These are phyloP conservation scores for Rhodosporidiobolus odoratus DNA, from an alignment of 768 basidiomycete genomes.

Conservation along the genomic window DNA sequence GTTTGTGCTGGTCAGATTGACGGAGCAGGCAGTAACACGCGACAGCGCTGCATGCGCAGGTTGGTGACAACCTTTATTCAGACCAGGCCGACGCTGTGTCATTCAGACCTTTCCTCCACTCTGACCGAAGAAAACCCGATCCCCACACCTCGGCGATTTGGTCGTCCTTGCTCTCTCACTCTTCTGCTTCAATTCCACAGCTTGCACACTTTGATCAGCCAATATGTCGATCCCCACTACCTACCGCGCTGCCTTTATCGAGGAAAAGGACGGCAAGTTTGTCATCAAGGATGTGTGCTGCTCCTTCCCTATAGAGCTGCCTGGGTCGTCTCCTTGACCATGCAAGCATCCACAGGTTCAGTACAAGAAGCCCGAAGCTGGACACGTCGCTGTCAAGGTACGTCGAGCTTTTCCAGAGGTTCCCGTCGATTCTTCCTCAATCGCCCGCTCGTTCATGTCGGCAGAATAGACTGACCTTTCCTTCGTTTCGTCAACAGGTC, in stretches of 20 bases:
- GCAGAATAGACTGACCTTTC: background rate
- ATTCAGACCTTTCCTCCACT: too few species aligned
- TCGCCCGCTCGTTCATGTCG: background rate
- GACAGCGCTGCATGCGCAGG: too few species aligned
- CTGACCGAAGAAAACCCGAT: too few species aligned
- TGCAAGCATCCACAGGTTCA: background rate
- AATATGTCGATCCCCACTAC: background rate
- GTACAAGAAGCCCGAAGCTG: slow-evolving; percentile 18
- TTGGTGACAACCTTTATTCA: too few species aligned
- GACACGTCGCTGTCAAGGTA: slow-evolving; percentile 33
- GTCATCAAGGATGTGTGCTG: background rate
- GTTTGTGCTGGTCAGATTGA: too few species aligned
- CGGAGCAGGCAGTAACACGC: too few species aligned
- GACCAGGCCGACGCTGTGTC: too few species aligned
- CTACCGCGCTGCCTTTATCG: background rate
- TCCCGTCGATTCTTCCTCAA: background rate
- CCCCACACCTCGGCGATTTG: too few species aligned
- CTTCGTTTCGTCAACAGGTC: background rate
- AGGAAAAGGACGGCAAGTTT: background rate
- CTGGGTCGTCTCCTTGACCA: background rate
- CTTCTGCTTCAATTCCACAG: background rate
- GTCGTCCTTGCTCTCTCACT: too few species aligned
- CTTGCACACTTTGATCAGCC: background rate
- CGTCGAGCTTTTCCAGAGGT: slow-evolving; percentile 1
- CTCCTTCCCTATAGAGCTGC: background rate